phyloP scores from a whole-genome alignment of 176 grass and related monocot species.

The Bothriochloa decipiens region DNA sequence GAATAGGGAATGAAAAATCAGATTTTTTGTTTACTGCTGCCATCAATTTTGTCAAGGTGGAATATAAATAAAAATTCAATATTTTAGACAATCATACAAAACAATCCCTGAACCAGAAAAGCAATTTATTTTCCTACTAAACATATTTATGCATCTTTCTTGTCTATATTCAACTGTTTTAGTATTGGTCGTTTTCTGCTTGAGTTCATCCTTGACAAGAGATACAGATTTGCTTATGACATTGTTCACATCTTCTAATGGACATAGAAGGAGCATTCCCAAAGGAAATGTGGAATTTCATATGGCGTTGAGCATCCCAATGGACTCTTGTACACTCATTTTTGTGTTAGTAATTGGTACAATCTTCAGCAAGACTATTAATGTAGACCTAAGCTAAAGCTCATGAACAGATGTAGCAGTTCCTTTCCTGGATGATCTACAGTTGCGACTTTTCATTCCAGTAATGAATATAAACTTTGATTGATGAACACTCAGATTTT shows the following conservation, averaged over 20 bases:
- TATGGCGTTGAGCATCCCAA: not conserved
- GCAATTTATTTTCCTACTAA: not conserved
- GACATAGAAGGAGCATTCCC: not conserved
- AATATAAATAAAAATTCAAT: not conserved
- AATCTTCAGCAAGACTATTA: not conserved
- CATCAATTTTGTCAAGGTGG: not conserved
- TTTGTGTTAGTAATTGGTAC: conserved; percentile 31
- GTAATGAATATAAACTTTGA: too few relatives aligned
- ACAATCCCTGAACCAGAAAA: not conserved
- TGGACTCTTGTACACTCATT: not conserved
- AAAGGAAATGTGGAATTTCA: not conserved
- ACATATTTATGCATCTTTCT: not conserved
- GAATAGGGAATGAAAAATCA: not conserved
- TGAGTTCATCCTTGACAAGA: conserved; percentile 63
- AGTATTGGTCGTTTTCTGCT: not conserved
- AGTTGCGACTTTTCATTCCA: not conserved
- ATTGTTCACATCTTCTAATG: conserved; percentile 88
- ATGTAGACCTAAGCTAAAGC: conserved; percentile 7
- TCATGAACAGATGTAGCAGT: not conserved
- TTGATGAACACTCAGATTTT: not conserved
- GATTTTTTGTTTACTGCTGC: too few relatives aligned
- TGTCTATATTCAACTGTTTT: not conserved
- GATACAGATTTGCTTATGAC: conserved; percentile 88
- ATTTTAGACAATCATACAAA: not conserved
- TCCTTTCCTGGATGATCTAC: not conserved